phyloP scores from a whole-genome alignment of 345 rosid species.

The Pugionium cornutum region DNA sequence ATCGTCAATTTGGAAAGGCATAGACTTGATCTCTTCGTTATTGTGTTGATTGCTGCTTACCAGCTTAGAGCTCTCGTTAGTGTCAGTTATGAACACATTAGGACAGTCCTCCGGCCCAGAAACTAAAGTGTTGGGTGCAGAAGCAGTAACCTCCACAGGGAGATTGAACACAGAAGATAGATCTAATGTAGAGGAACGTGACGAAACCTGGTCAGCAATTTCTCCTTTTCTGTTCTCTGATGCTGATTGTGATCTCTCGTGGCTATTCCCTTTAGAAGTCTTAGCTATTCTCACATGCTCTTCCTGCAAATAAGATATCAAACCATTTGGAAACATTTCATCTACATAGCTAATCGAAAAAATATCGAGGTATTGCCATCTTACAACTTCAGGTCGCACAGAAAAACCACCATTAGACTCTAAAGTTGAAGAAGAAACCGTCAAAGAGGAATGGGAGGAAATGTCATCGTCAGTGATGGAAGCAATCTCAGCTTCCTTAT shows the following conservation, averaged over 20 bases:
- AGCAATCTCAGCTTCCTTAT: slow-evolving; percentile 75
- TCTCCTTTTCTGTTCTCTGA: slow-evolving; percentile 26
- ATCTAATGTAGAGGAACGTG: slow-evolving; percentile 35
- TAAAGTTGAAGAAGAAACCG: slow-evolving; percentile 48
- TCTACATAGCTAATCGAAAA: neutral
- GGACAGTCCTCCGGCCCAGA: slow-evolving; percentile 25
- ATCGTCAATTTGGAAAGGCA: slow-evolving; percentile 29
- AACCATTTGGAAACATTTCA: slow-evolving; percentile 9
- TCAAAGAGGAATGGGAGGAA: slow-evolving; percentile 76
- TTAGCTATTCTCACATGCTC: slow-evolving; percentile 39
- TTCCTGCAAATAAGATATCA: slow-evolving; percentile 51
- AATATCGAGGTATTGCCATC: neutral
- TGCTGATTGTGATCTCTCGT: slow-evolving; percentile 41
- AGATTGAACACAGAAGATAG: slow-evolving; percentile 41
- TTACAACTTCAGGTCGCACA: slow-evolving; percentile 51
- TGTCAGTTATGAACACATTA: slow-evolving; percentile 14
- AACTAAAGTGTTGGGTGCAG: slow-evolving; percentile 27
- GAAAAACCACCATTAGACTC: slow-evolving; percentile 53
- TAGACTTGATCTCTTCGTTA: slow-evolving; percentile 18
- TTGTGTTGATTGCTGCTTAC: neutral
- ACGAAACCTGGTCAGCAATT: slow-evolving; percentile 12
- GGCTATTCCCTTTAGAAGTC: slow-evolving; percentile 39
- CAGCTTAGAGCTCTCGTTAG: slow-evolving; percentile 19
- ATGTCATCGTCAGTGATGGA: slow-evolving; percentile 76
- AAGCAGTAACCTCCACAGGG: slow-evolving; percentile 24